Evolutionary conservation across 2,329 filamentous ascomycete genomes (phyloP).

Genomic region (Cladosporium colombiae): DNA sequence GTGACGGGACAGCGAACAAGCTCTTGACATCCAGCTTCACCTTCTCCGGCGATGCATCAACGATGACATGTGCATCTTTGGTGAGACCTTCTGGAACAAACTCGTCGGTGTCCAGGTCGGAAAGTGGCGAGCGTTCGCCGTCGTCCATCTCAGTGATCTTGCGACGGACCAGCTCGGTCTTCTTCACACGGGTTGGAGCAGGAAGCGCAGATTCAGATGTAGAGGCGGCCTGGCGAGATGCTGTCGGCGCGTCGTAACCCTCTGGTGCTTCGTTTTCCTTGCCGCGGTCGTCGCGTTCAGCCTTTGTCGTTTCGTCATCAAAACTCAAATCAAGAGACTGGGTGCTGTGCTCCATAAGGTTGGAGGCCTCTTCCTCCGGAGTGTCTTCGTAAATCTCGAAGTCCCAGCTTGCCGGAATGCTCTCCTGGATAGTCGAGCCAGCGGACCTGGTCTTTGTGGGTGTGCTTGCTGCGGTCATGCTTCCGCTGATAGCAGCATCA

Average conservation of each 20-base stretch:
- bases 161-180: conserved; percentile 32
- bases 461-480: conserved; percentile 58
- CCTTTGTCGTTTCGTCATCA: conserved; percentile 71
- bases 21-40: conserved; percentile 16
- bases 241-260: conserved; percentile 40
- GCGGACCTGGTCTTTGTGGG: conserved; percentile 40
- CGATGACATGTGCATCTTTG: conserved; percentile 35
- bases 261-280: conserved; percentile 92
- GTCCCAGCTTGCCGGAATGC: conserved; percentile 67
- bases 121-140: conserved; percentile 37
- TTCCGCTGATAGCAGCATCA: conserved; percentile 78
- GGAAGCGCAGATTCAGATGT: conserved; percentile 5
- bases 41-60: conserved; percentile 26
- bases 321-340: conserved; percentile 84
- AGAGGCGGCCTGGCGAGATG: conserved; percentile 25
- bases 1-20: conserved; percentile 20
- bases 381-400: conserved; percentile 96
- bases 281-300: conserved; percentile 61
- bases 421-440: conserved; percentile 57
- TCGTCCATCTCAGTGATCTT: conserved; percentile 40
- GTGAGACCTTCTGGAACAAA: conserved; percentile 39
- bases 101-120: conserved; percentile 38
- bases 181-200: conserved; percentile 26
- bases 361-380: conserved; percentile 85
- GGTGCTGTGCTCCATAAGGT: conserved; percentile 88